Evolutionary conservation across 202 grass and related monocot genomes (phyloP), one percentile per base, ranked within the genome.

Genomic region (Tripidium arundinaceum): DNA sequence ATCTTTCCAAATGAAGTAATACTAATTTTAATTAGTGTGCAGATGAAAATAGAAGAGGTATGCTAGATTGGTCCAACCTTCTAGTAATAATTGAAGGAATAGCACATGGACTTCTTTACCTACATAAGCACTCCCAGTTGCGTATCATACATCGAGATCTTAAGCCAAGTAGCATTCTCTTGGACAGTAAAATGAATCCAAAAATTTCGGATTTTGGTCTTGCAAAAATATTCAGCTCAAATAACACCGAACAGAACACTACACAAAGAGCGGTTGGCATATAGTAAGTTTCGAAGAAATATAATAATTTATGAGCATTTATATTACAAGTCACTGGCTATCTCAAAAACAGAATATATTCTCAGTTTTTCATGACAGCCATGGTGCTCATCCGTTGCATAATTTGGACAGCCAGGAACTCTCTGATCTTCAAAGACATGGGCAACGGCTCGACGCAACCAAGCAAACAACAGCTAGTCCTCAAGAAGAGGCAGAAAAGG

Each of bases 201-300:
- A 87, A 87, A 61, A 87, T 87, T 68, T 87, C 85, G 16, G 85
- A 87, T 65, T 87, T 87, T 2, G 84, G 84, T 0, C 74, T 86
- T 13, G 84, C 78, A 15, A 86, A 75, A 37, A 86, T 82, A 34
- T 86, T 70, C 68, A 60, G 78, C 19, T 60, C 78, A 46, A 76
- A 70, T 21, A 39, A 82, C 25, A 19, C 13, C 13, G 11, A 77
- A n/a, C 19, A 6, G 29, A 86, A 76, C 15, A 76, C 55, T 28
- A 76, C 74, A 12, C 18, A 8, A 26, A 79, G 84, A 55, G 84
- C 81, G 2, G 78, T 86, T 25, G 84, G 84, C 2, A 86, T 78
- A 76, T 86, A 81, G 84, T 86, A 57, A 81, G 84, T 76, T 60
- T 39, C 24, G 14, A n/a, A n/a, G n/a, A n/a, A n/a, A n/a, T n/a